These are phyloP conservation scores for Myrica gale DNA, from an alignment of 306 rosid genomes.

Conservation along the genomic window DNA sequence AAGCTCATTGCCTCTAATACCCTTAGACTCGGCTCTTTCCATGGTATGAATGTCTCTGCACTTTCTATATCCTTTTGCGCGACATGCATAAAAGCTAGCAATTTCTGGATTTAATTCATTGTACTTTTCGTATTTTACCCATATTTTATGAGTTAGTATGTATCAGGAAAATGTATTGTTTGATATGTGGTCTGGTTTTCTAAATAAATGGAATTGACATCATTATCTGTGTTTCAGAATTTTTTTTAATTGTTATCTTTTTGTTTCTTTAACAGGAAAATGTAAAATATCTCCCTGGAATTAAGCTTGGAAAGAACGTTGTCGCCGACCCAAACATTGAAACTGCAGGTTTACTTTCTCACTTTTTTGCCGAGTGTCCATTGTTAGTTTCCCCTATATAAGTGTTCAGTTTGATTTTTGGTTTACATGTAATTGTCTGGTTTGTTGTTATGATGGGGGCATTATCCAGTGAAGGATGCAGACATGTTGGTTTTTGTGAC, in stretches of 20 bases:
- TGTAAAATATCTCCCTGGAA: constrained; percentile 82
- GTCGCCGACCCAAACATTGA: constrained; percentile 83
- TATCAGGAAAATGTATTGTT: no score
- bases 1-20: constrained; percentile 90
- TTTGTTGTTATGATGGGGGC: constrained; percentile 24
- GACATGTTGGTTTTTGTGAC: constrained; percentile 89
- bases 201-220: no score
- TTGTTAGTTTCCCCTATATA: not conserved
- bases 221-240: constrained; percentile 3
- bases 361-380: constrained; percentile 5
- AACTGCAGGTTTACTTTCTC: constrained; percentile 53
- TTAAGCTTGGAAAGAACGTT: constrained; percentile 84
- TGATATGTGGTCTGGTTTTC: no score
- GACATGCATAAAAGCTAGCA: not conserved
- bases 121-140: not conserved
- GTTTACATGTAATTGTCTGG: not conserved
- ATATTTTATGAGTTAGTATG: no score
- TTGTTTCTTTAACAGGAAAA: constrained; percentile 59
- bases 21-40: constrained; percentile 48
- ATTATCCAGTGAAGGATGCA: constrained; percentile 67
- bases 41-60: constrained; percentile 44
- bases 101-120: not conserved
- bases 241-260: constrained; percentile 11
- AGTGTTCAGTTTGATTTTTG: not conserved
- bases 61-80: not conserved